Evolutionary conservation across 169 alveolate species (phyloP).

Genomic region (Theileria luwenshuni): DNA sequence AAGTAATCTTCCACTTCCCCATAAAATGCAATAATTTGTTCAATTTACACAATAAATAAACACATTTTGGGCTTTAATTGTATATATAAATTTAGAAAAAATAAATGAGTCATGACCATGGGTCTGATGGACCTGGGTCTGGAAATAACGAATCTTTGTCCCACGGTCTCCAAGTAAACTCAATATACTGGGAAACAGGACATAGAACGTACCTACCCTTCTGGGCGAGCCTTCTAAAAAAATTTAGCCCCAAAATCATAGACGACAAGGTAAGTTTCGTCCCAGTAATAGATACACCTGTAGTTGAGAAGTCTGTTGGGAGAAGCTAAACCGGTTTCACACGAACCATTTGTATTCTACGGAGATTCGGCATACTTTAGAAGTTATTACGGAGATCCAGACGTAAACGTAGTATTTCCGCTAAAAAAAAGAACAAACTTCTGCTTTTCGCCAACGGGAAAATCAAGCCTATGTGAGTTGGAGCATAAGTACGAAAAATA

Average conservation of each 20-base stretch:
- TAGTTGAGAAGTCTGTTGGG: slow-evolving; percentile 75
- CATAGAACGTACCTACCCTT: slow-evolving; percentile 85
- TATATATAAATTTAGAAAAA: not conserved
- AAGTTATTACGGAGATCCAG: slow-evolving; percentile 83
- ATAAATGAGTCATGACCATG: slow-evolving; percentile 66
- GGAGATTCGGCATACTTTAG: slow-evolving; percentile 75
- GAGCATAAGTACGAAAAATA: slow-evolving; percentile 49
- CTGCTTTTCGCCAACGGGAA: slow-evolving; percentile 80
- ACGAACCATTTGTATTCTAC: slow-evolving; percentile 83
- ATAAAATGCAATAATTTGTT: slow-evolving; percentile 1
- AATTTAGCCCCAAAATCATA: slow-evolving; percentile 79
- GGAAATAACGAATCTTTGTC: slow-evolving; percentile 64
- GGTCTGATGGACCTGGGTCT: slow-evolving; percentile 56
- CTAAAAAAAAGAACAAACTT: slow-evolving; percentile 73
- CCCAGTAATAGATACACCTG: not conserved
- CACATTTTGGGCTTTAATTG: not conserved
- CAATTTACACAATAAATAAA: not conserved
- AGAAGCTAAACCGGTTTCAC: slow-evolving; percentile 74
- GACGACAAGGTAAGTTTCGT: slow-evolving; percentile 77
- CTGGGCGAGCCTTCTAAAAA: slow-evolving; percentile 75
- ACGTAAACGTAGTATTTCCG: slow-evolving; percentile 72
- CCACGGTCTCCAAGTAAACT: slow-evolving; percentile 76
- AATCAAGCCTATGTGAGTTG: slow-evolving; percentile 54
- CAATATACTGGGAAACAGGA: slow-evolving; percentile 88
- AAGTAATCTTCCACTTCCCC: slow-evolving; percentile 6